These are phyloP conservation scores for Mortierella sp. DNA, from an alignment of 371 early-diverging fungal genomes.

Conservation along the genomic window DNA sequence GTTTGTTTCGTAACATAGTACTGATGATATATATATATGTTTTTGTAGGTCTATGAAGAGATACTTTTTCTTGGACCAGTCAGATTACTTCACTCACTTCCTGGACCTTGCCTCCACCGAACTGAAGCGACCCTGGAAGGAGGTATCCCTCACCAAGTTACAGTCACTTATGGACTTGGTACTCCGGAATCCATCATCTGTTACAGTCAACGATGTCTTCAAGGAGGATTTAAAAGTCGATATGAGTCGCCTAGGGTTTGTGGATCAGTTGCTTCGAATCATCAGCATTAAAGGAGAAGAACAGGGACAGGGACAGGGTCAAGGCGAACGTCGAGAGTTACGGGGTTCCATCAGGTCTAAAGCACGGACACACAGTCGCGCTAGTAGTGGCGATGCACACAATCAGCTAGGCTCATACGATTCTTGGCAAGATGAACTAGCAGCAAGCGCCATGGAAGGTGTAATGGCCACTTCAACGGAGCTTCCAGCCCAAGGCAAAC, in stretches of 20 bases:
- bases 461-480: conserved; percentile 18
- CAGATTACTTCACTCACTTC: conserved; percentile 95
- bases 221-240: conserved; percentile 88
- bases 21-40: no score
- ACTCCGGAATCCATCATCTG: conserved; percentile 88
- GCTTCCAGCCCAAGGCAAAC: conserved; percentile 17
- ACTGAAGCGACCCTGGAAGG: conserved; percentile 73
- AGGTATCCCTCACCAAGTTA: conserved; percentile 79
- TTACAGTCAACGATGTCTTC: conserved; percentile 83
- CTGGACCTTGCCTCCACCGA: conserved; percentile 87
- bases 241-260: conserved; percentile 70
- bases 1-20: not conserved
- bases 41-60: conserved; percentile 87
- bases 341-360: conserved; percentile 17
- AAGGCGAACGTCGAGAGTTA: conserved; percentile 27
- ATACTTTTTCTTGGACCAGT: conserved; percentile 92
- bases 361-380: conserved; percentile 31
- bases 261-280: conserved; percentile 80
- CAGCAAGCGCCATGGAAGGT: conserved; percentile 34
- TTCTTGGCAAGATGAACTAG: conserved; percentile 40
- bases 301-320: conserved; percentile 17
- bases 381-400: conserved; percentile 18
- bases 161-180: conserved; percentile 91
- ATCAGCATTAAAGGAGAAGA: conserved; percentile 60
- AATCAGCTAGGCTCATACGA: conserved; percentile 24